Evolutionary conservation across 2,329 filamentous ascomycete species (phyloP).

Genomic region (Akanthomyces lecanii): DNA sequence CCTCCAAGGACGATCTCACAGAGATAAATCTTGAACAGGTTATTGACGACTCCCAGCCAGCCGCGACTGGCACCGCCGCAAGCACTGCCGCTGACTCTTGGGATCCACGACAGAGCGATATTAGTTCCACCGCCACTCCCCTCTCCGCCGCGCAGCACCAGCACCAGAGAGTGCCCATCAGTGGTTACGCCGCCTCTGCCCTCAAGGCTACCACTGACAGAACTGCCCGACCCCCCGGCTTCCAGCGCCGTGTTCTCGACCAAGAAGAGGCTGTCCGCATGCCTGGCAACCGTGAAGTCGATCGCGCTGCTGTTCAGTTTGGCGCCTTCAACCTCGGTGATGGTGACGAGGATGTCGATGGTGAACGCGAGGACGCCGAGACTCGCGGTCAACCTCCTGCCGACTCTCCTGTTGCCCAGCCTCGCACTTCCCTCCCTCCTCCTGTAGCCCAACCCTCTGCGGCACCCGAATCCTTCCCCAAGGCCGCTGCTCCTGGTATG

Average conservation of each 20-base stretch:
- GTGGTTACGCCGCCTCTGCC: slow-evolving; percentile 74
- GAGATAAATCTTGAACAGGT: slow-evolving; percentile 90
- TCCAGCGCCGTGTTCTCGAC: slow-evolving; percentile 81
- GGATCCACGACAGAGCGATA: slow-evolving; percentile 61
- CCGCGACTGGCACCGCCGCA: slow-evolving; percentile 75
- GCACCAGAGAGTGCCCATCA: slow-evolving; percentile 56
- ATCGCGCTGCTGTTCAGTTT: slow-evolving; percentile 90
- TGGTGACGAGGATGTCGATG: slow-evolving; percentile 82
- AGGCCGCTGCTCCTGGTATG: slow-evolving; percentile 48
- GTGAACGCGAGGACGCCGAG: slow-evolving; percentile 91
- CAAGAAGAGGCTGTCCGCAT: slow-evolving; percentile 98
- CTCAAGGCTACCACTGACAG: slow-evolving; percentile 68
- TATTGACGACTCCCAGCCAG: slow-evolving; percentile 72
- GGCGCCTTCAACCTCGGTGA: slow-evolving; percentile 90
- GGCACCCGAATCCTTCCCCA: slow-evolving; percentile 53
- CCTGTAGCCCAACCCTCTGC: slow-evolving; percentile 57
- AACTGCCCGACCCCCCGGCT: slow-evolving; percentile 67
- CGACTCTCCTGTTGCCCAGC: slow-evolving; percentile 82
- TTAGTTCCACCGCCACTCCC: slow-evolving; percentile 62
- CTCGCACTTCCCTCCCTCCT: slow-evolving; percentile 82
- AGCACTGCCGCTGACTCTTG: slow-evolving; percentile 86
- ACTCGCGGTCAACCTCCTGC: slow-evolving; percentile 90
- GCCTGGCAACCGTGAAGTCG: slow-evolving; percentile 93
- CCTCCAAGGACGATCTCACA: slow-evolving; percentile 79
- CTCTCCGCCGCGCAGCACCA: slow-evolving; percentile 60